Evolutionary conservation across 495 filamentous ascomycete genomes (phyloP), one percentile per base, ranked within the genome.

Genomic region (Podospora tetraspora): DNA sequence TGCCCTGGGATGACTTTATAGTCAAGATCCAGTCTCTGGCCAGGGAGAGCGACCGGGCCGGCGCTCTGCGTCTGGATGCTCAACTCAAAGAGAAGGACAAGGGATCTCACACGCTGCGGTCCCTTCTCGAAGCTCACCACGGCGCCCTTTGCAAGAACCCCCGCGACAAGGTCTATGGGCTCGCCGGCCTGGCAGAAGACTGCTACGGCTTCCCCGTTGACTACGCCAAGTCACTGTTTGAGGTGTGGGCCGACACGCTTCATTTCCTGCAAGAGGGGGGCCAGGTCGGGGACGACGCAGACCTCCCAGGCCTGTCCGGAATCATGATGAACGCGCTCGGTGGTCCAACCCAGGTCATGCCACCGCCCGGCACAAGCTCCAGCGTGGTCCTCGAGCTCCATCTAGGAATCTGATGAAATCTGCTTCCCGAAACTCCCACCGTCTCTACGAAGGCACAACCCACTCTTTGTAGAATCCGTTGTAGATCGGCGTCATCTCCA

Each of bases 111-210:
- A 69, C 58, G 13, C 58, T 69, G 25, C 64, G 64, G 11, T 52
- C 62, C 1, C 59, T 69, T 1, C 60, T 69, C 8, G 68, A 66
- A 9, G 59, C 59, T 0, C 63, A 69, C 22, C 59, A 23, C 4
- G 25, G n/a, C 16, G 68, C 68, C 0, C 16, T 61, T 3, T 69
- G 68, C 43, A 24, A 13, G 16, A 29, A 62, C n/a, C 63, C 63
- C n/a, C 37, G 43, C 24, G 68, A 69, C 59, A 69, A 66, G 24
- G 29, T 69, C 27, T 69, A 69, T 23, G 68, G 68, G n/a, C 64
- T 69, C 7, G 68, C 63, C 21, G 68, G 68, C n/a, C n/a, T n/a
- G n/a, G n/a, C n/a, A n/a, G 25, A 21, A 12, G 68, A 69, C 21
- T 65, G 34, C 23, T 61, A 57, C 1, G 68, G 43, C 7, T 69